Base-by-base conservation (phyloP, 306 rosid genomes). In the Cicer chorassanicum region DNA sequence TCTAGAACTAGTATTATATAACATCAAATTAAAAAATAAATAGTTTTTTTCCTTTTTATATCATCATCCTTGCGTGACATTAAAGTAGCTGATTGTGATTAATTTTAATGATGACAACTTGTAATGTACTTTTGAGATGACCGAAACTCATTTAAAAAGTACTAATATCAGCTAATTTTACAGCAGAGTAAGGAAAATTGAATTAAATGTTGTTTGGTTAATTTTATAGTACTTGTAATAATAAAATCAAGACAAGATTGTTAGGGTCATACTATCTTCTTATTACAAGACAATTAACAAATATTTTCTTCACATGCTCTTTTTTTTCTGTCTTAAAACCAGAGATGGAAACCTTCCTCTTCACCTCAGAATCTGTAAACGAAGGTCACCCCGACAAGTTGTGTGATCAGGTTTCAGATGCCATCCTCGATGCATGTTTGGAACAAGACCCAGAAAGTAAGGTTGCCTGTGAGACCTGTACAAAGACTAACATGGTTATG, bases 401-500 rank as follows among this genome's bases (percentile, higher is more conserved):
- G 54, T 91, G 97, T 45, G 97, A 91, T 76, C 97, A 91, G 77
- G 91, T 91, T 65, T 89, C 92, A 18, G 97, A 91, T 65, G 97
- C 97, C 79, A 82, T 91, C 76, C 89, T 91, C 0, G 97, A 91
- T 78, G 92, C 97, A 63, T 91, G 97, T 84, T 83, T 91, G 63
- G 92, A 87, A 67, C 97, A 89, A 76, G 97, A 91, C 76, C 88
- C 91, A 0, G 91, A 87, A 7, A 89, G 94, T 80, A 89, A 87
- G 82, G 96, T 92, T 15, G 98, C 94, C 0, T 92, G 98, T 36
- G 96, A 92, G 84, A 90, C 96, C 15, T 90, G 93, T 59, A 86
- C 98, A 44, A 92, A 90, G 77, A 90, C 98, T 7, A 87, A 88
- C 94, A 92, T 92, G 96, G 98, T 92, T 29, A 90, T 92, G 98